Evolutionary conservation across 2,329 filamentous ascomycete species (phyloP).

Genomic region (Coleophoma eucalyptorum): DNA sequence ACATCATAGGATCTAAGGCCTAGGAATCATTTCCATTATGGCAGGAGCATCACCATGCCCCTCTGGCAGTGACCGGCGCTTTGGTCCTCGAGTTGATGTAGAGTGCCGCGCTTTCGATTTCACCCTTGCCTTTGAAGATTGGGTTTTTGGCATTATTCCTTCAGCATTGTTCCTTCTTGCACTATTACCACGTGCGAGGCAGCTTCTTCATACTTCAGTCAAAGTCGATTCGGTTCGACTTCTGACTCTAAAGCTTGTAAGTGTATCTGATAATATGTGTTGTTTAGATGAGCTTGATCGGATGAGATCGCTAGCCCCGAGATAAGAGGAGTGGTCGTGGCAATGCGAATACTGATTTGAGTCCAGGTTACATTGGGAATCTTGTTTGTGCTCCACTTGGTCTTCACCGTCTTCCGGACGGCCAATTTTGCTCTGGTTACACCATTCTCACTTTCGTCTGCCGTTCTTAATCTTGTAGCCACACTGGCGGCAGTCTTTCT

Average conservation of each 20-base stretch:
- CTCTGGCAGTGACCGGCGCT: too few relatives aligned
- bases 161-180: neutral
- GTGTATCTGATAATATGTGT: neutral
- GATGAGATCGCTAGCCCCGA: too few relatives aligned
- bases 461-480: too few relatives aligned
- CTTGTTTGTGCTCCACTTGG: neutral
- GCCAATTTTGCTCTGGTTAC: neutral
- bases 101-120: too few relatives aligned
- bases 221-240: neutral
- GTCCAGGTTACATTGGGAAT: neutral
- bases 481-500: too few relatives aligned
- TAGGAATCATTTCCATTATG: too few relatives aligned
- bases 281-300: too few relatives aligned
- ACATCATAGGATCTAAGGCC: too few relatives aligned
- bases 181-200: neutral
- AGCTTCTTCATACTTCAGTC: neutral
- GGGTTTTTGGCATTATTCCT: neutral
- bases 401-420: neutral
- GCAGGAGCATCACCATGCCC: too few relatives aligned
- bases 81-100: too few relatives aligned
- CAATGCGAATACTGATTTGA: too few relatives aligned
- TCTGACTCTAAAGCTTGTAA: neutral
- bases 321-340: too few relatives aligned
- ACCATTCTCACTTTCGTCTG: neutral
- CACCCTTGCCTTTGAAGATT: neutral